These are phyloP conservation scores for Eremomyces bilateralis DNA, from an alignment of 495 filamentous ascomycete genomes.

Conservation along the genomic window DNA sequence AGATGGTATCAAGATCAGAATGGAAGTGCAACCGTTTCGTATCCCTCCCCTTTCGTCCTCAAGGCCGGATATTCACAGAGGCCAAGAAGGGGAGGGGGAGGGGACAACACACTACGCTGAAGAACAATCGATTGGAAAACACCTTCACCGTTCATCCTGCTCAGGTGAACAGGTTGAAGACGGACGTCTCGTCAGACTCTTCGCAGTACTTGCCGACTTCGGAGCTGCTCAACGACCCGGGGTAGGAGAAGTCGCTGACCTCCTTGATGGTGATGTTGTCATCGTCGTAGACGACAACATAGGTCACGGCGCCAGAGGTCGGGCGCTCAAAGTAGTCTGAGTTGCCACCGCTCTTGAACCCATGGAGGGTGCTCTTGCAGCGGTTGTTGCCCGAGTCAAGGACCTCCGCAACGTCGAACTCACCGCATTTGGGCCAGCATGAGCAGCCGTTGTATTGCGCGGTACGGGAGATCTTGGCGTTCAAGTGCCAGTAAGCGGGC, in stretches of 20 bases:
- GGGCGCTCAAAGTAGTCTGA: constrained; percentile 45
- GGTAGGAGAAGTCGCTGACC: constrained; percentile 16
- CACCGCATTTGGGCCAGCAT: constrained; percentile 54
- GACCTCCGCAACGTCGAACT: constrained; percentile 51
- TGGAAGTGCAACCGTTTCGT: too few relatives aligned
- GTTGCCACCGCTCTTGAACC: constrained; percentile 29
- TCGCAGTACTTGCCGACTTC: too few relatives aligned
- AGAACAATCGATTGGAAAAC: too few relatives aligned
- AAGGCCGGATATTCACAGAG: too few relatives aligned
- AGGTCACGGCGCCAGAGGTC: constrained; percentile 26
- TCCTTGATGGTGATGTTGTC: constrained; percentile 22
- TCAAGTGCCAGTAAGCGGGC: constrained; percentile 49
- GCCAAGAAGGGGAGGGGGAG: too few relatives aligned
- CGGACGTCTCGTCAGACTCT: too few relatives aligned
- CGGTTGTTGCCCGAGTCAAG: constrained; percentile 26
- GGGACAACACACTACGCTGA: too few relatives aligned
- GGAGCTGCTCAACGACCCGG: too few relatives aligned
- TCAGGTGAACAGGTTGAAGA: too few relatives aligned
- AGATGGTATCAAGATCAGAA: too few relatives aligned
- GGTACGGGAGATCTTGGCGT: constrained; percentile 43
- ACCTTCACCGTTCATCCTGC: too few relatives aligned
- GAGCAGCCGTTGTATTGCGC: constrained; percentile 42
- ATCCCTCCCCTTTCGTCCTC: too few relatives aligned
- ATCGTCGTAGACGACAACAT: constrained; percentile 35
- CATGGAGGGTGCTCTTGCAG: constrained; percentile 39